phyloP scores from a whole-genome alignment of 306 rosid species.

The Cicer chorassanicum region DNA sequence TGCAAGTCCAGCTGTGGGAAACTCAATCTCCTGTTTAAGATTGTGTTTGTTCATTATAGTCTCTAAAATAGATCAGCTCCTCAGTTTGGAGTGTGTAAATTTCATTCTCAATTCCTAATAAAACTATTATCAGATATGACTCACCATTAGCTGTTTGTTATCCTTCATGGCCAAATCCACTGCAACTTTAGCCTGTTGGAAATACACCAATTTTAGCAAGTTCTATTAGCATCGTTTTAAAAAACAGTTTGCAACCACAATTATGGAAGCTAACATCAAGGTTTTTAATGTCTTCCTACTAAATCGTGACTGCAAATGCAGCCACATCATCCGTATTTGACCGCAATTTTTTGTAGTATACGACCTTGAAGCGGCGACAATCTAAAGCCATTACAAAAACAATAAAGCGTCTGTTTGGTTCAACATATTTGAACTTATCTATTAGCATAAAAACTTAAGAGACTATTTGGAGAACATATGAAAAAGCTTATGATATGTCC shows the following conservation, averaged over 20 bases:
- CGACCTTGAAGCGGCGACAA: background rate
- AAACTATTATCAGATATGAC: conserved; percentile 43
- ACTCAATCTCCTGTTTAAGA: conserved; percentile 87
- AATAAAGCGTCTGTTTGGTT: background rate
- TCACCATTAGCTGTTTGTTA: conserved; percentile 82
- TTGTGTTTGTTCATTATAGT: conserved; percentile 45
- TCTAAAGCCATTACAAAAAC: background rate
- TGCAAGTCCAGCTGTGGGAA: conserved; percentile 91
- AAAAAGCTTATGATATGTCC: background rate
- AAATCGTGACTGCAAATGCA: background rate
- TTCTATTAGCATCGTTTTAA: conserved; percentile 12
- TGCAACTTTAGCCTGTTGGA: conserved; percentile 74
- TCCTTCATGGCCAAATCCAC: conserved; percentile 78
- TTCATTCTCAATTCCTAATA: conserved; percentile 35
- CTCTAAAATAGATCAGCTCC: conserved; percentile 29
- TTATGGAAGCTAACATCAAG: background rate
- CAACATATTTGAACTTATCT: background rate
- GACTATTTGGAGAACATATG: background rate
- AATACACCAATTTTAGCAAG: conserved; percentile 31
- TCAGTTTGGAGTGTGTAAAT: conserved; percentile 29
- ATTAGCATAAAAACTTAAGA: background rate
- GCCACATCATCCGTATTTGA: background rate
- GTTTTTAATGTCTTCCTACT: background rate
- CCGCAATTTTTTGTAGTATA: background rate
- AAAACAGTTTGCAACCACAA: background rate